Evolutionary conservation across 2,329 filamentous ascomycete genomes (phyloP), one percentile per base, ranked within the genome.

Genomic region (Scolecobasidium constrictum): DNA sequence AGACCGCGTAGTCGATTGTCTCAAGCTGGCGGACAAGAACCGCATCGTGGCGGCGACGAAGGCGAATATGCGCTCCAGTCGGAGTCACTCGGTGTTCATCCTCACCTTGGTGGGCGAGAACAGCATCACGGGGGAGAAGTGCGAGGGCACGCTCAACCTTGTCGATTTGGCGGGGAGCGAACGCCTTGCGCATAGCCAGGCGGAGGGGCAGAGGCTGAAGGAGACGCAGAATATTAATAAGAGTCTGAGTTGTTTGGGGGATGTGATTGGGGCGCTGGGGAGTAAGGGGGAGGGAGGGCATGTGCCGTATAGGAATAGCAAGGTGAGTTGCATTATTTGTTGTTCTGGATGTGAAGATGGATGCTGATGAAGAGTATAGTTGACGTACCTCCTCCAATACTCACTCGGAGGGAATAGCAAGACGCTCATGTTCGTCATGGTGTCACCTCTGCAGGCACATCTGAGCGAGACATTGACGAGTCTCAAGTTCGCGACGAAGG

Each of bases 341-440:
- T 17, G n/a, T 28, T 22, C 3, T 16, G 16, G 6, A 39, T 19
- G 11, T 9, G 16, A 12, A 13, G 37, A 37, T 31, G n/a, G 26
- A 31, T n/a, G 26, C 26, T 31, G 26, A 31, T 31, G 26, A 9
- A 9, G 9, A n/a, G 26, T 9, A 31, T 39, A 83, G 75, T 73
- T 98, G 50, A 98, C 92, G 6, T 94, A 95, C 57, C 73, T 98
- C 37, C 73, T 98, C 28, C 86, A 96, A 75, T 93, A 92, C 57
- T 94, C 86, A 3, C 70, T 98, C 5, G 90, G 92, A 3, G 92
- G 92, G 13, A 95, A 94, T 61, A 92, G 83, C 52, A 94, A 95
- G 66, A 98, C 92, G 1, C 80, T 98, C 54, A 98, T 98, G 92
- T 94, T 98, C 61, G 86, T 96, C 59, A 96, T 96, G 88, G 84